Conservation (phyloP, 345 rosid species). For the Bruguiera parviflora region DNA sequence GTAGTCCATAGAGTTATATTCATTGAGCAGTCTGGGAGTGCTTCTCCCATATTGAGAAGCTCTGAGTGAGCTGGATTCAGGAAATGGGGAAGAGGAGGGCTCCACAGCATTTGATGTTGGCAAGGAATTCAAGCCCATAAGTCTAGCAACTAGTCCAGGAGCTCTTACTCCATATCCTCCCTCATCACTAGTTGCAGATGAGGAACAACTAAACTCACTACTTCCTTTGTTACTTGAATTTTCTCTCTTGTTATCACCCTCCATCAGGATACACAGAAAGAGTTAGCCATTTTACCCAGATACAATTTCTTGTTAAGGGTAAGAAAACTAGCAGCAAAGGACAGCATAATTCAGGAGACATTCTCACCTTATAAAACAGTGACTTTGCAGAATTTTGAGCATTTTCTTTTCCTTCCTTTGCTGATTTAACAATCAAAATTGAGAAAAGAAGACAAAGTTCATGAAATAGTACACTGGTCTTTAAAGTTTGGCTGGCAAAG, state of each 20-base stretch:
- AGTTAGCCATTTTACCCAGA: slow-evolving; percentile 14
- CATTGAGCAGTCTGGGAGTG: slow-evolving; percentile 35
- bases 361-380: slow-evolving; percentile 42
- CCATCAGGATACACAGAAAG: slow-evolving; percentile 35
- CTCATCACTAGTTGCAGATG: slow-evolving; percentile 71
- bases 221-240: slow-evolving; percentile 42
- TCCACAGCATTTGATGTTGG: slow-evolving; percentile 50
- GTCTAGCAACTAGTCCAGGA: slow-evolving; percentile 90
- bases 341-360: slow-evolving; percentile 2
- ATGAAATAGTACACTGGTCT: no score
- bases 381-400: slow-evolving; percentile 26
- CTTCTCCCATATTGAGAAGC: slow-evolving; percentile 29
- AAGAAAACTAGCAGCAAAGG: slow-evolving; percentile 9
- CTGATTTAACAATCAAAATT: slow-evolving; percentile 32
- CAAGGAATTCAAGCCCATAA: slow-evolving; percentile 92
- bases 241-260: slow-evolving; percentile 41
- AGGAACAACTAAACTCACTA: slow-evolving; percentile 50
- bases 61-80: slow-evolving; percentile 29
- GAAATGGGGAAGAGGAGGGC: slow-evolving; percentile 35
- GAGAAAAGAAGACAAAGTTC: neutral
- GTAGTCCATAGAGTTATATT: slow-evolving; percentile 40
- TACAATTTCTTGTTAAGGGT: neutral
- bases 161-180: slow-evolving; percentile 56
- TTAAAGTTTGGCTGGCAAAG: neutral
- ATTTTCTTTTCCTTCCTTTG: slow-evolving; percentile 45